phyloP scores from a whole-genome alignment of 2,329 filamentous ascomycete species.

The Xylaria digitata region DNA sequence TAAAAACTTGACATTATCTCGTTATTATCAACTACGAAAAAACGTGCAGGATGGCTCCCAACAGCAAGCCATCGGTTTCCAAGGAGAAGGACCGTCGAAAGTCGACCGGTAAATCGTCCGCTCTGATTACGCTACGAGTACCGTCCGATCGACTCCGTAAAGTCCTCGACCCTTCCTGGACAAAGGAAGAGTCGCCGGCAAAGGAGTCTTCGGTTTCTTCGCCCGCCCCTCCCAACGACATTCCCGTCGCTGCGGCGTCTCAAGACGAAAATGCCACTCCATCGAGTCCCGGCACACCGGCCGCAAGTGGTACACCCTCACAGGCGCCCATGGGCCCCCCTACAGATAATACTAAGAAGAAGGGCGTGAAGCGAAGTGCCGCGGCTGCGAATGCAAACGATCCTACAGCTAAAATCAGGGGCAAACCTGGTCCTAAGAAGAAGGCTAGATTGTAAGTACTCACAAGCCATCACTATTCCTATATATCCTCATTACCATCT shows the following conservation, averaged over 20 bases:
- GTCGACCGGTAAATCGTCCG: constrained; percentile 51
- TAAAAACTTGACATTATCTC: constrained; percentile 28
- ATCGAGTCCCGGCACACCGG: constrained; percentile 70
- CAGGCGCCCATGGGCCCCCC: constrained; percentile 70
- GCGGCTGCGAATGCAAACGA: constrained; percentile 69
- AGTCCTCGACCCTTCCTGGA: constrained; percentile 58
- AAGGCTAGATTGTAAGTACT: constrained; percentile 87
- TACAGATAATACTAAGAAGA: constrained; percentile 75
- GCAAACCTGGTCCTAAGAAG: constrained; percentile 96
- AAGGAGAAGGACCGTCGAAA: constrained; percentile 61
- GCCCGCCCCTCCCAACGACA: constrained; percentile 52
- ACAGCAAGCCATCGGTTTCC: constrained; percentile 51
- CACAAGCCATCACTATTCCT: not conserved
- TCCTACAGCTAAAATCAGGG: constrained; percentile 73
- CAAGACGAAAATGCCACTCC: constrained; percentile 68
- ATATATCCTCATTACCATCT: not conserved
- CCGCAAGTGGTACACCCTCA: constrained; percentile 65
- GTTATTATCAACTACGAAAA: constrained; percentile 35
- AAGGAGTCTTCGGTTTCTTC: constrained; percentile 61
- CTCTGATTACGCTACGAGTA: constrained; percentile 66
- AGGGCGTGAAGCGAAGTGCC: constrained; percentile 77
- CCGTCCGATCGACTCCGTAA: constrained; percentile 62
- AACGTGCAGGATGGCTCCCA: constrained; percentile 51
- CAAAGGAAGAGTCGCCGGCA: constrained; percentile 58
- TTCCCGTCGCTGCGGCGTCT: constrained; percentile 53